A percentile compares a stretch with the other conserved stretches of the same genome.
Evolutionary conservation across 176 grass and related monocot species (phyloP).

Genomic region (Oryza coarctata): DNA sequence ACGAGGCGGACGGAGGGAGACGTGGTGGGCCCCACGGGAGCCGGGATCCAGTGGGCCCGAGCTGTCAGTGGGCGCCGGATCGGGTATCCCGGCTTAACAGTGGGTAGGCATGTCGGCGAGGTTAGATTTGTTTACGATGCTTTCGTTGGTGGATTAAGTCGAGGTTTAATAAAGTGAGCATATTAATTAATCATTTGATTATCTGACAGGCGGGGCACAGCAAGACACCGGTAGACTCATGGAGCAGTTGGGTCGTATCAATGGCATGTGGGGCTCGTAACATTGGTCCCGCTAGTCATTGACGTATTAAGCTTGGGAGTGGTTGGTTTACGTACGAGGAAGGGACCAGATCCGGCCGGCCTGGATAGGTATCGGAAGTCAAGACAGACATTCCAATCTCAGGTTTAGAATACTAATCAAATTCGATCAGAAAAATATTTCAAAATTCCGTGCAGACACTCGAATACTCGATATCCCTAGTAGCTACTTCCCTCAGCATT

Average conservation of each 20-base stretch:
- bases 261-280: not conserved
- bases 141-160: not conserved
- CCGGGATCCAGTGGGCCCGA: not conserved
- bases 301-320: not conserved
- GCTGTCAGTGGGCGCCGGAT: not conserved
- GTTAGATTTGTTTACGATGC: not conserved
- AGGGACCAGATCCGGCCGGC: not conserved
- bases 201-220: not conserved
- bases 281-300: not conserved
- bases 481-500: no score
- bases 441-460: not conserved
- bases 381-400: not conserved
- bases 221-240: not conserved
- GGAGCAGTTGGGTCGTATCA: not conserved
- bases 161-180: not conserved
- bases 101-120: slow-evolving; percentile 34
- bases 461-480: no score
- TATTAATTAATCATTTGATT: not conserved
- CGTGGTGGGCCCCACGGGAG: not conserved
- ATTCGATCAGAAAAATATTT: not conserved
- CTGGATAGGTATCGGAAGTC: not conserved
- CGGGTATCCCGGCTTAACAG: not conserved
- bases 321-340: not conserved
- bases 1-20: slow-evolving; percentile 6
- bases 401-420: not conserved